These are phyloP conservation scores for Orbilia ellipsospora DNA, from an alignment of 2,329 filamentous ascomycete genomes.

Conservation along the genomic window DNA sequence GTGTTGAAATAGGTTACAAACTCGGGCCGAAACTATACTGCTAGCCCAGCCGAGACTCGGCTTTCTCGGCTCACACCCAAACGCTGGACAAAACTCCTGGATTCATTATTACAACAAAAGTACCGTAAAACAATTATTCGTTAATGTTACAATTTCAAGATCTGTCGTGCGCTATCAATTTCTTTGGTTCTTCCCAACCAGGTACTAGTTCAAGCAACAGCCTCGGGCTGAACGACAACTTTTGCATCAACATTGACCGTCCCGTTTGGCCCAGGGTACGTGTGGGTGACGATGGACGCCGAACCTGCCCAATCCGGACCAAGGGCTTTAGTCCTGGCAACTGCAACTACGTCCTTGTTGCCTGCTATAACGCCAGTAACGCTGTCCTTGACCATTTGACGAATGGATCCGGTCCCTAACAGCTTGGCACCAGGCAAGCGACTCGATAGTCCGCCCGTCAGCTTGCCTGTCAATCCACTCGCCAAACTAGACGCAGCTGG, in stretches of 20 bases:
- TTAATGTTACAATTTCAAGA: too few species aligned
- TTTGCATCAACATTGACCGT: conserved; percentile 4
- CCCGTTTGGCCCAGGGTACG: conserved; percentile 6
- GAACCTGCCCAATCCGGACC: conserved; percentile 16
- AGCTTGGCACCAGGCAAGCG: conserved; percentile 7
- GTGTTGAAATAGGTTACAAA: too few species aligned
- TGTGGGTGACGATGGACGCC: conserved; percentile 8
- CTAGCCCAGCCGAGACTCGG: too few species aligned
- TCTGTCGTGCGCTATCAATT: too few species aligned
- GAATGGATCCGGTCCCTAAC: conserved; percentile 4
- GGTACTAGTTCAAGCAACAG: too few species aligned
- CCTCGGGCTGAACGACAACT: too few species aligned
- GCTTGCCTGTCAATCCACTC: conserved; percentile 6
- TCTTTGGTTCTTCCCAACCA: too few species aligned
- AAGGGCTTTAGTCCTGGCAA: conserved; percentile 8
- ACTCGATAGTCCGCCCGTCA: not conserved
- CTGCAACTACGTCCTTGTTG: not conserved
- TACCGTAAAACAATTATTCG: too few species aligned
- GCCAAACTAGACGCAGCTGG: not conserved
- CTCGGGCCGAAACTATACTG: too few species aligned
- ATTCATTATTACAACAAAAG: too few species aligned
- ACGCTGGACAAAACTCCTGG: too few species aligned
- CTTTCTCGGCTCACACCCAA: too few species aligned
- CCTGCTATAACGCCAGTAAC: conserved; percentile 9
- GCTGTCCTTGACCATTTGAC: conserved; percentile 16